A percentile compares a stretch with the other conserved stretches of the same genome.
Evolutionary conservation across 345 rosid species (phyloP).

Genomic region (Lepidium africanum): DNA sequence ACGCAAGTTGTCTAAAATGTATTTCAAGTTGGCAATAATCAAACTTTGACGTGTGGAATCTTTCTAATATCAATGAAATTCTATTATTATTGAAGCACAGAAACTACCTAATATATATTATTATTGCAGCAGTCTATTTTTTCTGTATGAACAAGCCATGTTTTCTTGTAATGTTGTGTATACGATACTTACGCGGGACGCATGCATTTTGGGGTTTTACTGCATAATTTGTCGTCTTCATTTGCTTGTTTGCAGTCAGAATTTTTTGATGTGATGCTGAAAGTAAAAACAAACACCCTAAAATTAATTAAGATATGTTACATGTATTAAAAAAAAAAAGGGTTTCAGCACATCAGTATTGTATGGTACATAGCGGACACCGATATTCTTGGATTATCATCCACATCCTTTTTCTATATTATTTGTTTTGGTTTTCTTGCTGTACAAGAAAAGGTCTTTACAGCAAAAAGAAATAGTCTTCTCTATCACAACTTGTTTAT

Average conservation of each 20-base stretch:
- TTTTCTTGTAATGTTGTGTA: background rate
- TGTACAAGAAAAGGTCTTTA: background rate
- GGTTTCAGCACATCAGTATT: too few relatives aligned
- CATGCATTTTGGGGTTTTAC: too few relatives aligned
- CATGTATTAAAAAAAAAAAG: background rate
- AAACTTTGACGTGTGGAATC: constrained; percentile 10
- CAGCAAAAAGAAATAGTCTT: background rate
- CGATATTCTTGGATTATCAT: too few relatives aligned
- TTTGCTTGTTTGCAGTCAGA: too few relatives aligned
- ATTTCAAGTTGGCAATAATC: constrained; percentile 15
- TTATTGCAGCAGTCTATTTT: background rate
- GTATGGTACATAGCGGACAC: too few relatives aligned
- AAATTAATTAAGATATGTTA: background rate
- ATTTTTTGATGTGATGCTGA: background rate
- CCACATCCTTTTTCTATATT: too few relatives aligned
- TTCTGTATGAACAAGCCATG: too few relatives aligned
- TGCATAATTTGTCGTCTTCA: too few relatives aligned
- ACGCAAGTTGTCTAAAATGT: background rate
- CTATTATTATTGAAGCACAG: background rate
- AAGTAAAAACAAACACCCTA: background rate
- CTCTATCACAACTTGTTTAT: background rate
- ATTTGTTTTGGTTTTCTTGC: background rate
- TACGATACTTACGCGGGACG: too few relatives aligned
- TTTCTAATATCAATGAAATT: background rate
- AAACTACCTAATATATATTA: background rate